These are phyloP conservation scores for Candida tetrigidarum DNA, from an alignment of 1,139 yeast genomes.

Conservation along the genomic window DNA sequence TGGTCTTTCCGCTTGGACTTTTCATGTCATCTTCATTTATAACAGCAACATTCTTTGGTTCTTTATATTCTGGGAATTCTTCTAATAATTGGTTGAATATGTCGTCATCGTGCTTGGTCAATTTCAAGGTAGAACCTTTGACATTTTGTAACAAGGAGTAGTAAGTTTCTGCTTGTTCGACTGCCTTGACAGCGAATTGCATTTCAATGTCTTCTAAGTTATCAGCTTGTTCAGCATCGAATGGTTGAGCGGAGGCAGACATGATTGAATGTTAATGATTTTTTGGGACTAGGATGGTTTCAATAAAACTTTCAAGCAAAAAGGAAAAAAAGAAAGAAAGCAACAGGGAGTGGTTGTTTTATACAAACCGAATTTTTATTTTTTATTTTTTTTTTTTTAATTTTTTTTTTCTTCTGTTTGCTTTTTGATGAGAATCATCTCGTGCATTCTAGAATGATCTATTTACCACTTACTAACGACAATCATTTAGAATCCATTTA, in stretches of 20 bases:
- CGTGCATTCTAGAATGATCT: conserved; percentile 8
- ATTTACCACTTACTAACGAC: no score
- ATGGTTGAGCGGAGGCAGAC: conserved; percentile 22
- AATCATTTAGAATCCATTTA: conserved; percentile 37
- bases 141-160: conserved; percentile 78
- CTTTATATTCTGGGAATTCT: conserved; percentile 84
- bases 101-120: conserved; percentile 84
- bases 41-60: conserved; percentile 55
- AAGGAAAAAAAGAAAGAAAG: neutral
- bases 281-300: neutral
- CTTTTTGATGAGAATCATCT: conserved; percentile 4
- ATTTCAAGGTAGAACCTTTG: conserved; percentile 76
- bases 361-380: no score
- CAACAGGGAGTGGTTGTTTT: no score
- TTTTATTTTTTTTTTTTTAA: no score
- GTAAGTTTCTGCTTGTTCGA: conserved; percentile 92
- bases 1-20: conserved; percentile 74
- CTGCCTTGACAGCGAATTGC: conserved; percentile 98
- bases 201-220: conserved; percentile 78
- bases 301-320: neutral
- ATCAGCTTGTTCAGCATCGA: conserved; percentile 60
- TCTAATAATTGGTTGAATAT: conserved; percentile 69
- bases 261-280: neutral
- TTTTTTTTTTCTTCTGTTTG: conserved; percentile 2
- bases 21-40: conserved; percentile 85